Percentiles rank a stretch among this genome's conserved stretches.
phyloP scores from a whole-genome alignment of 2,329 filamentous ascomycete species.

The Alternaria hordeiaustralica region DNA sequence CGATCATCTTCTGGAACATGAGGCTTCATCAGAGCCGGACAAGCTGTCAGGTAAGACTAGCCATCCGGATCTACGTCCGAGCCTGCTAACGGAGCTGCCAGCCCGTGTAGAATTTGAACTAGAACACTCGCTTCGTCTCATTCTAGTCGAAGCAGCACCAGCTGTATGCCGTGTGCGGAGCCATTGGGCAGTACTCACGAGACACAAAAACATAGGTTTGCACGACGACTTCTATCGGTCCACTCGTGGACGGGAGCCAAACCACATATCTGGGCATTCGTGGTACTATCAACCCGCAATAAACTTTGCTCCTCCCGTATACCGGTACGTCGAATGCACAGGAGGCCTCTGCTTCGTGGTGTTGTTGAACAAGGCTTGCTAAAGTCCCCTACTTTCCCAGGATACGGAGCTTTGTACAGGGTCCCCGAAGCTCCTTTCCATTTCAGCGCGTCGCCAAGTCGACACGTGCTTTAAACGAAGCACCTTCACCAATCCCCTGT shows the following conservation, averaged over 20 bases:
- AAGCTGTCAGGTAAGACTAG: constrained; percentile 21
- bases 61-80: constrained; percentile 42
- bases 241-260: constrained; percentile 29
- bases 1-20: constrained; percentile 25
- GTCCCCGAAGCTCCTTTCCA: constrained; percentile 13
- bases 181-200: constrained; percentile 27
- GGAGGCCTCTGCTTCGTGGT: background rate
- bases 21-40: constrained; percentile 22
- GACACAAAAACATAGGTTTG: constrained; percentile 22
- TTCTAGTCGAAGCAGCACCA: constrained; percentile 14
- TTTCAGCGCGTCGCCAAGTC: constrained; percentile 19
- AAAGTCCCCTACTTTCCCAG: constrained; percentile 17
- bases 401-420: constrained; percentile 10
- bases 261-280: constrained; percentile 21
- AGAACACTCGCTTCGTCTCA: constrained; percentile 25
- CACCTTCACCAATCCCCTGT: constrained; percentile 24
- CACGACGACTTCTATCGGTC: constrained; percentile 26
- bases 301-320: constrained; percentile 17
- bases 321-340: constrained; percentile 3
- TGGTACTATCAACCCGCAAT: constrained; percentile 33
- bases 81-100: constrained; percentile 24
- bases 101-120: constrained; percentile 24
- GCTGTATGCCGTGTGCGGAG: constrained; percentile 17
- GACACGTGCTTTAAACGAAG: constrained; percentile 30
- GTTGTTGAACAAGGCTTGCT: constrained; percentile 4